Evolutionary conservation across 2,329 filamentous ascomycete species (phyloP).

Genomic region (Xylariaceae sp.): DNA sequence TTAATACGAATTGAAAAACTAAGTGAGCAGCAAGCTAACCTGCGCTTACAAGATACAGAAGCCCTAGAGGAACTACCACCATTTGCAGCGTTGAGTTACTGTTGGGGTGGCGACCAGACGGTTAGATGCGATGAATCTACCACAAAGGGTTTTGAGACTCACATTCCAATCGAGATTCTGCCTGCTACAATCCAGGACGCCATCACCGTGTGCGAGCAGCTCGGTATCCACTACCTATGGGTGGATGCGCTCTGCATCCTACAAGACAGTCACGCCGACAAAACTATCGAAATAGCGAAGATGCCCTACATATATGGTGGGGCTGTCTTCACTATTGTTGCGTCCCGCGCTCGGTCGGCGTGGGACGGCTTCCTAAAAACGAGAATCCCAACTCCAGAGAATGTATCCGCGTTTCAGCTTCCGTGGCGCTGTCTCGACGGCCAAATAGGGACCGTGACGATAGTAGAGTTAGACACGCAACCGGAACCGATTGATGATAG

Average conservation of each 20-base stretch:
- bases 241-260: slow-evolving; percentile 4
- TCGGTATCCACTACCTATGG: slow-evolving; percentile 2
- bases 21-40: not conserved
- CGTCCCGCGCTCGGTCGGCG: not conserved
- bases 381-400: too few species aligned
- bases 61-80: not conserved
- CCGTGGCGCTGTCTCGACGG: not conserved
- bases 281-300: slow-evolving; percentile 2
- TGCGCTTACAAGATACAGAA: not conserved
- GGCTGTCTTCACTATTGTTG: not conserved
- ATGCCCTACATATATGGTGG: slow-evolving; percentile 1
- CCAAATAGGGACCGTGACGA: not conserved
- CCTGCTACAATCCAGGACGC: not conserved
- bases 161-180: not conserved
- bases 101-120: not conserved
- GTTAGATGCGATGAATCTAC: not conserved
- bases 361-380: too few species aligned
- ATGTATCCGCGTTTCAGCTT: too few species aligned
- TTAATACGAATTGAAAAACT: not conserved
- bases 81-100: not conserved
- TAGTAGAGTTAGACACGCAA: not conserved
- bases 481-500: slow-evolving; percentile 4
- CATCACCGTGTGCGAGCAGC: not conserved
- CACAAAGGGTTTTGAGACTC: too few species aligned
- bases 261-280: not conserved